Conservation (phyloP, 108 stramenopile genomes). For the Mediolabrus comicus region DNA sequence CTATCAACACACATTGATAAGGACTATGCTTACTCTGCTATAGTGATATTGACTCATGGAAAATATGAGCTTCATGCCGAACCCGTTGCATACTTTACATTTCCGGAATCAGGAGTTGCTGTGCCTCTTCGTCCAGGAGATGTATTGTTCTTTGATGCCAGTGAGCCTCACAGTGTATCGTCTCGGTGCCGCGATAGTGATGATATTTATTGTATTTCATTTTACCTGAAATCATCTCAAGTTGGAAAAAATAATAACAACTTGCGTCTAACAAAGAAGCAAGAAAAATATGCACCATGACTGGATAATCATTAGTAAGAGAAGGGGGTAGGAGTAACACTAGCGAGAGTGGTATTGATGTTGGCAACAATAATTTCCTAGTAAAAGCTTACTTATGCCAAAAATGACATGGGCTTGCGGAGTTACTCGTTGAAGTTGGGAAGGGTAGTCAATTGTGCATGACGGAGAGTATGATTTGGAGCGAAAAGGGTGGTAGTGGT, state of each 20-base stretch:
- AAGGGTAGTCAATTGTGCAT: conserved; percentile 40
- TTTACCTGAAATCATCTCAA: neutral
- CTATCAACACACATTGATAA: neutral
- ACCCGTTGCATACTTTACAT: neutral
- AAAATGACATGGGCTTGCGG: no score
- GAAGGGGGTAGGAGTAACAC: no score
- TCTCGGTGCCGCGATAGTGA: neutral
- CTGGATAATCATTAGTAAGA: no score
- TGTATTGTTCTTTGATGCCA: neutral
- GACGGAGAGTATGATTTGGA: conserved; percentile 47
- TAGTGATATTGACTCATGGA: neutral
- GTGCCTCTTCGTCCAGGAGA: neutral
- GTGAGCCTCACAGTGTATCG: neutral
- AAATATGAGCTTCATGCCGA: neutral
- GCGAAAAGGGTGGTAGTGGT: conserved; percentile 27
- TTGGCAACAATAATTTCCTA: no score
- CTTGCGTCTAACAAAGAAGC: no score
- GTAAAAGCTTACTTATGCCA: no score
- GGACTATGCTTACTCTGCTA: neutral
- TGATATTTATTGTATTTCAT: neutral
- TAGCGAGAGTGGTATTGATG: no score
- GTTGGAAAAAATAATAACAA: neutral
- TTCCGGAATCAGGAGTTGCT: neutral
- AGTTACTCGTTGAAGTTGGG: conserved; percentile 34
- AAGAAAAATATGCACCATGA: no score